phyloP scores from a whole-genome alignment of 2,329 filamentous ascomycete genomes.

The Colletotrichum lini region DNA sequence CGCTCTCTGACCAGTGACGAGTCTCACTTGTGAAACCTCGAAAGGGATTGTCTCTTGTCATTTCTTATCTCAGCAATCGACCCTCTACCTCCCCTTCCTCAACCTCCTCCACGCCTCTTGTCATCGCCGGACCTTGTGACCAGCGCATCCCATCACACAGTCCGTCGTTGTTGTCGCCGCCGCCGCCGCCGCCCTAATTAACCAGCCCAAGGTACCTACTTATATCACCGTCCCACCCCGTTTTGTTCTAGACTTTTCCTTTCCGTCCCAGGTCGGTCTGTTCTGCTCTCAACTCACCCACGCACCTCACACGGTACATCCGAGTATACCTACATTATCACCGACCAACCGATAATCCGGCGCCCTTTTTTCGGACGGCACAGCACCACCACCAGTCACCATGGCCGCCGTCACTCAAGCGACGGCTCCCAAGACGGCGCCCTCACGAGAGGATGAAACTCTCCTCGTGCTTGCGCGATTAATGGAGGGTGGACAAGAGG shows the following conservation, averaged over 20 bases:
- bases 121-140: conserved; percentile 42
- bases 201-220: conserved; percentile 35
- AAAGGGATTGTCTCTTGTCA: conserved; percentile 22
- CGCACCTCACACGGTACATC: conserved; percentile 19
- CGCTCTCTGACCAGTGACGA: conserved; percentile 28
- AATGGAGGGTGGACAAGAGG: conserved; percentile 92
- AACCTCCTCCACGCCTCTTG: conserved; percentile 36
- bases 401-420: conserved; percentile 55
- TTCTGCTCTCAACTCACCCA: conserved; percentile 33
- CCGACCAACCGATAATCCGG: conserved; percentile 3
- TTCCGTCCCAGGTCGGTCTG: conserved; percentile 33
- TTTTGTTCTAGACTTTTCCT: conserved; percentile 35
- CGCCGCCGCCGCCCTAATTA: conserved; percentile 26
- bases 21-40: conserved; percentile 37
- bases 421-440: conserved; percentile 47
- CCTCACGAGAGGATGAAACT: conserved; percentile 72
- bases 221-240: conserved; percentile 33
- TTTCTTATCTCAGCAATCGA: conserved; percentile 41
- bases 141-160: conserved; percentile 39
- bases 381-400: conserved; percentile 20
- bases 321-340: conserved; percentile 35
- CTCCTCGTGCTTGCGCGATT: conserved; percentile 87
- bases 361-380: conserved; percentile 12
- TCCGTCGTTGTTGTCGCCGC: conserved; percentile 29
- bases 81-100: conserved; percentile 2